Conservation (phyloP, 805 yeast genomes). For the Suhomyces sp. region DNA sequence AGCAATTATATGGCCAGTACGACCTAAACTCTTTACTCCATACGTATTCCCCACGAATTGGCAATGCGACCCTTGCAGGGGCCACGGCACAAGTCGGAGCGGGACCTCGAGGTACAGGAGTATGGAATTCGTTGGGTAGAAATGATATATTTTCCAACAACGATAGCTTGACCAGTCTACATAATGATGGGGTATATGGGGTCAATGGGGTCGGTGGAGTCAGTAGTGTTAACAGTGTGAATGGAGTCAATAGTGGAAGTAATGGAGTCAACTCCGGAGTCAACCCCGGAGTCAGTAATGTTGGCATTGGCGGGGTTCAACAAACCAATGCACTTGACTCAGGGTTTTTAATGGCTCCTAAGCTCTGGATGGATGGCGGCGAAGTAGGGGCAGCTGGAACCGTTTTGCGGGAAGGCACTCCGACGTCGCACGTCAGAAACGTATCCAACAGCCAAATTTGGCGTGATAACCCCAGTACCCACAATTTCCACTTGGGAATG, state of each 20-base stretch:
- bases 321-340: constrained; percentile 2
- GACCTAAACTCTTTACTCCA: constrained; percentile 13
- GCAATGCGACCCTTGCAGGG: constrained; percentile 5
- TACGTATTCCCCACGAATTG: constrained; percentile 7
- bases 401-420: constrained; percentile 3
- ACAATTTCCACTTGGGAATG: constrained; percentile 12
- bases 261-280: not conserved
- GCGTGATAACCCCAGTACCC: constrained; percentile 16
- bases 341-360: constrained; percentile 11
- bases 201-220: not conserved
- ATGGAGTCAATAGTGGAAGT: not conserved
- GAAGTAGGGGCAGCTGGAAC: not conserved
- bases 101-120: constrained; percentile 3
- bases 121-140: constrained; percentile 9
- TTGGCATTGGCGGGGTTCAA: not conserved
- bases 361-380: constrained; percentile 9
- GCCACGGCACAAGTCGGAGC: not conserved
- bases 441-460: constrained; percentile 19
- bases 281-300: constrained; percentile 1
- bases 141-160: constrained; percentile 12
- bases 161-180: constrained; percentile 14
- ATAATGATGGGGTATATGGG: constrained; percentile 1
- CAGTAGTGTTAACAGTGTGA: not conserved
- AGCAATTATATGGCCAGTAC: constrained; percentile 7
- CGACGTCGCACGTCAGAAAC: constrained; percentile 17